Evolutionary conservation across 2,329 filamentous ascomycete species (phyloP), one percentile per base, ranked within the genome.

Genomic region (Colletotrichum lupini): DNA sequence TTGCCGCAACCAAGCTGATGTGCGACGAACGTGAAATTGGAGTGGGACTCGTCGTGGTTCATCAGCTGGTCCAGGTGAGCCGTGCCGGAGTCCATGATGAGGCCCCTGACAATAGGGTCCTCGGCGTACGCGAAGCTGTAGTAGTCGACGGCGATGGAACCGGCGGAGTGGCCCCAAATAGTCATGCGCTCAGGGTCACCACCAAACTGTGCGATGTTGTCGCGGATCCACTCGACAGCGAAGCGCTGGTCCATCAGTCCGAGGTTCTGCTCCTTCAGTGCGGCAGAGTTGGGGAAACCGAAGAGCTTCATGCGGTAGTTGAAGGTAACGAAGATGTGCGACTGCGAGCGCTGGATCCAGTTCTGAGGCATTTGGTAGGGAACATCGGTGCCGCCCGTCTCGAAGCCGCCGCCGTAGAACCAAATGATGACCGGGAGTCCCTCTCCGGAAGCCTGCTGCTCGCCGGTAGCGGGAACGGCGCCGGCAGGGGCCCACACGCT

Each of bases 161-260:
- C 87, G 3, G 87, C 85, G 37, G 85, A 86, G 77, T 87, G 83
- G 14, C 87, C 87, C 77, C 84, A 85, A 22, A 87, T 80, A 0
- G 82, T 82, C 74, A 88, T 87, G n/a, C 79, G 79, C 1, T 78
- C 61, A 1, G 83, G 79, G 72, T 88, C 85, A 19, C 89, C 88
- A 22, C 87, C 87, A 74, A 90, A 90, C 1, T 79, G 78, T 9
- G 77, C 82, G 28, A 89, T 86, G 76, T 90, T 88, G 56, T 84
- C 81, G 3, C 81, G 81, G 0, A 87, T 78, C 88, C 88, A 90
- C 77, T 89, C 85, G 0, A 90, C 77, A 0, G 86, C 87, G 16
- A 84, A 75, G 2, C 88, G 83, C 76, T 91, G 88, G 76, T 92
- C 89, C 5, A 85, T 81, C 6, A 90, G 78, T 1, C 87, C 89